Base-by-base conservation (phyloP, 768 basidiomycete species). In the Lactarius hengduanensis region DNA sequence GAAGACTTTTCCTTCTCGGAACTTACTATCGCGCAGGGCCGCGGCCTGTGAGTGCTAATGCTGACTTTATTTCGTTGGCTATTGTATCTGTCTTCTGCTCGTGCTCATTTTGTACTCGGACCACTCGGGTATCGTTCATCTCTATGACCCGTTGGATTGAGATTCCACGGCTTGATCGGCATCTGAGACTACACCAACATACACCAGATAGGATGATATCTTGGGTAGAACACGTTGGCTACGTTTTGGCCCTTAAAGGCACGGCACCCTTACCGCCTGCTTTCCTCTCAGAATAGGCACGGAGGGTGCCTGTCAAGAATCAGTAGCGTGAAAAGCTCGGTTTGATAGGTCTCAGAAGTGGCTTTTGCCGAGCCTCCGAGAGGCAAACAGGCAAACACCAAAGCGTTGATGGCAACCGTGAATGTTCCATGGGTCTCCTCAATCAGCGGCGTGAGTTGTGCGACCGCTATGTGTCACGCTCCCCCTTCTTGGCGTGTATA, bases 381-480 rank as follows among this genome's bases (percentile, higher is more conserved):
- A 18, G 56, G 22, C 41, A 8, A 20, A 28, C 53, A 18, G 45
- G 22, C 53, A 8, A 15, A 28, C 53, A 30, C 30, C 22, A 45
- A 28, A 2, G 32, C 50, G 26, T 43, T 13, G 13, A 26, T 53
- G 50, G 26, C 22, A 53, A 53, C 50, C 50, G 15, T 13, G 13
- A 26, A 15, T 26, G 13, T n/a, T 50, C 47, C 26, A 26, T 26
- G 26, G 15, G 10, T 22, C 47, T 47, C n/a, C 32, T 53, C 11
- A 53, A 53, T 53, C 50, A 26, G 50, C 26, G 13, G 22, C 50
- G 26, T 22, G 26, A 7, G 26, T 45, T 26, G 41, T 32, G 55
- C 34, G 64, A 45, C 50, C 43, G 55, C 65, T 57, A 53, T 34
- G 56, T 62, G 45, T 66, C 41, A 54, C 3, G 55, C 11, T 47